Conservation (phyloP, 2,329 filamentous ascomycete species). For the Fusarium graminum region DNA sequence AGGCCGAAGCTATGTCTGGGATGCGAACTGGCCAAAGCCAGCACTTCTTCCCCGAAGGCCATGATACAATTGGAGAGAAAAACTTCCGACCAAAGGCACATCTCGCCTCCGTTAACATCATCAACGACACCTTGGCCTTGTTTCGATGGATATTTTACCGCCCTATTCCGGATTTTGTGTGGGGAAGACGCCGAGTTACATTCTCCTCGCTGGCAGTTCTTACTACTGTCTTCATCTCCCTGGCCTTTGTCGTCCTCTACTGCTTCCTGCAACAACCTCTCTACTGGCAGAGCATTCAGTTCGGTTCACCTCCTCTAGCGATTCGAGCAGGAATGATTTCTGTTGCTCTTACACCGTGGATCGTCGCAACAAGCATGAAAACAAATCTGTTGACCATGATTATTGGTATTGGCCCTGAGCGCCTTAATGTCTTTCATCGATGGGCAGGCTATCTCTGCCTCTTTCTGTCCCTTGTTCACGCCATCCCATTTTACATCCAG, state of each 20-base stretch:
- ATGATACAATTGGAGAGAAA: slow-evolving; percentile 65
- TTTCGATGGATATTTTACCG: slow-evolving; percentile 92
- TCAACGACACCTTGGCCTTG: slow-evolving; percentile 85
- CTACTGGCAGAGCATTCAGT: slow-evolving; percentile 88
- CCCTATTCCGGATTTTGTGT: slow-evolving; percentile 79
- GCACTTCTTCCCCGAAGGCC: slow-evolving; percentile 80
- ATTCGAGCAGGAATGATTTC: slow-evolving; percentile 92
- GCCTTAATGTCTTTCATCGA: slow-evolving; percentile 91
- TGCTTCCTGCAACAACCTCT: slow-evolving; percentile 89
- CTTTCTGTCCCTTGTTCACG: slow-evolving; percentile 85
- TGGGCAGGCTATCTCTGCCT: slow-evolving; percentile 92
- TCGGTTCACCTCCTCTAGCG: slow-evolving; percentile 88
- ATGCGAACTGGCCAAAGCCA: slow-evolving; percentile 66
- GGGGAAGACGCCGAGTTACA: slow-evolving; percentile 76
- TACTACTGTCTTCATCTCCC: slow-evolving; percentile 73
- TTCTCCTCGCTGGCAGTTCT: slow-evolving; percentile 85
- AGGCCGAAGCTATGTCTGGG: slow-evolving; percentile 61
- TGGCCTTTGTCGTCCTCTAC: slow-evolving; percentile 82
- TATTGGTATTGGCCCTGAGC: slow-evolving; percentile 91
- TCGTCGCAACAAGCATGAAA: slow-evolving; percentile 90
- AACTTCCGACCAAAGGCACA: slow-evolving; percentile 76
- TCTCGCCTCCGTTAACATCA: slow-evolving; percentile 77
- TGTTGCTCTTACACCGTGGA: slow-evolving; percentile 92
- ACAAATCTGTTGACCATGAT: slow-evolving; percentile 86
- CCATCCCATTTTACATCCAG: slow-evolving; percentile 89